A percentile compares a stretch with the other conserved stretches of the same genome.
Conservation (phyloP, 768 basidiomycete species). For the Strobilomyces confusus region DNA sequence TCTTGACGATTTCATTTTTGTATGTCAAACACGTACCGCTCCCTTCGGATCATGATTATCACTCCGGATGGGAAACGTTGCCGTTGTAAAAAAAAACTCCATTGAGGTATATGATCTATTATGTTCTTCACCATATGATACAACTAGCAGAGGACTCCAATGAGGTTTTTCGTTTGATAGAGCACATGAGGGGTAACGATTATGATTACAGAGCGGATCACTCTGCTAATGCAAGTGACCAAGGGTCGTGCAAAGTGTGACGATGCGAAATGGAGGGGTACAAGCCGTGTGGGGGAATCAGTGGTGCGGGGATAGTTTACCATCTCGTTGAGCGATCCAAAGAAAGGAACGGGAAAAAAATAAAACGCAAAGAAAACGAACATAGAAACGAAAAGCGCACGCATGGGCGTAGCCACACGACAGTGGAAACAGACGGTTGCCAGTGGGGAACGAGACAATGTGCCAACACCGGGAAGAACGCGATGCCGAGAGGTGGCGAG, state of each 20-base stretch:
- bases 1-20: background rate
- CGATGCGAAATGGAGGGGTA: constrained; percentile 12
- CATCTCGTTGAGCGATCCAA: constrained; percentile 9
- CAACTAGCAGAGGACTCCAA: constrained; percentile 11
- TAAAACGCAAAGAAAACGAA: background rate
- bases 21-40: background rate
- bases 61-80: background rate
- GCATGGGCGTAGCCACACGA: background rate
- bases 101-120: constrained; percentile 12
- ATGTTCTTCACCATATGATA: constrained; percentile 18
- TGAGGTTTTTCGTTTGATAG: constrained; percentile 3
- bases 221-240: background rate
- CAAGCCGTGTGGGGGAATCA: constrained; percentile 16
- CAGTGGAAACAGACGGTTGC: background rate
- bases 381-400: background rate
- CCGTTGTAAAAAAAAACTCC: background rate
- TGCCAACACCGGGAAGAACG: background rate
- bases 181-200: background rate
- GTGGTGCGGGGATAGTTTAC: constrained; percentile 17
- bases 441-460: background rate
- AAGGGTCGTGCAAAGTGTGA: background rate
- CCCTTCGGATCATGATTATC: background rate
- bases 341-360: background rate
- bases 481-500: background rate
- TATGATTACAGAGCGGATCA: constrained; percentile 6